Conservation (phyloP, 371 early-diverging fungal genomes). For the Nematocida sp. region DNA sequence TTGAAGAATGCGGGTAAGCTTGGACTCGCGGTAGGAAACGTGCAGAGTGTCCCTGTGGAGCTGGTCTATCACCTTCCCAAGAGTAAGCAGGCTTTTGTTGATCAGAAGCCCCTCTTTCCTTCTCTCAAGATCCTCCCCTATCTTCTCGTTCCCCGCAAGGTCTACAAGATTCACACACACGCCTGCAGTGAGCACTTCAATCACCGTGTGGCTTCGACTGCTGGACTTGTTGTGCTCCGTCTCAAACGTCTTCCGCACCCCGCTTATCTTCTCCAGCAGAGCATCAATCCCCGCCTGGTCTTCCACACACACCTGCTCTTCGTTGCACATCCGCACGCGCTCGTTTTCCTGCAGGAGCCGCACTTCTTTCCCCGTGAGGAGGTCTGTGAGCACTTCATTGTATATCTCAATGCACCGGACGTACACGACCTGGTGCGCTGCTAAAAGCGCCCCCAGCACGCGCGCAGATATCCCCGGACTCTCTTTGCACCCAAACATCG, state of each 20-base stretch:
- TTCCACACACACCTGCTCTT: constrained; percentile 66
- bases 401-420: constrained; percentile 74
- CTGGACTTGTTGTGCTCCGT: constrained; percentile 77
- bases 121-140: constrained; percentile 52
- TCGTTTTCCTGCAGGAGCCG: constrained; percentile 49
- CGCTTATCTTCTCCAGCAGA: constrained; percentile 72
- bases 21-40: constrained; percentile 79
- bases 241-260: constrained; percentile 71
- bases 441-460: constrained; percentile 37
- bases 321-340: constrained; percentile 36
- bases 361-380: constrained; percentile 64
- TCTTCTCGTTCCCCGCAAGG: constrained; percentile 63
- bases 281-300: constrained; percentile 71
- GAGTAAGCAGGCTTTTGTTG: constrained; percentile 64
- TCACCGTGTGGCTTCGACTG: constrained; percentile 79
- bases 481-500: constrained; percentile 55
- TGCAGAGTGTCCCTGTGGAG: constrained; percentile 66
- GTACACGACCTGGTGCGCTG: constrained; percentile 6
- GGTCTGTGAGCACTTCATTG: constrained; percentile 74
- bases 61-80: constrained; percentile 63
- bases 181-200: constrained; percentile 69
- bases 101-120: constrained; percentile 67
- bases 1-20: constrained; percentile 77
- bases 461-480: constrained; percentile 63
- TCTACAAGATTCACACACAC: constrained; percentile 66